Evolutionary conservation across 2,329 filamentous ascomycete genomes (phyloP), one percentile per base, ranked within the genome.

Genomic region (Aaosphaeria pasadenensis): DNA sequence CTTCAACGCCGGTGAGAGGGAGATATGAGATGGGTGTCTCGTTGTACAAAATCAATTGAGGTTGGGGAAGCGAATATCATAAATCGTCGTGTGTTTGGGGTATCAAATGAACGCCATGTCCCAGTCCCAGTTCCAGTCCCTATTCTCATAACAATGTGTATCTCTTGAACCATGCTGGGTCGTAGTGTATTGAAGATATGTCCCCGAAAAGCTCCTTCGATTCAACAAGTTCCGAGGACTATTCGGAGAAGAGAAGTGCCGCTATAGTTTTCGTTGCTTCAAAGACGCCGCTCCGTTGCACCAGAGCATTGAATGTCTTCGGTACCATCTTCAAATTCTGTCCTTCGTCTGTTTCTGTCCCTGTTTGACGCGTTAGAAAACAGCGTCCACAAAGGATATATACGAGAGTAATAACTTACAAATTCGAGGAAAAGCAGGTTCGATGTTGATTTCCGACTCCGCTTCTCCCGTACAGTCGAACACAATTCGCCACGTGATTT

Each of bases 401-500:
- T 30, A 11, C 28, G 7, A 36, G 7, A n/a, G n/a, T n/a, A 36
- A 4, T n/a, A 17, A 58, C 84, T 78, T 69, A 88, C 85, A 89
- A 62, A 80, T 81, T 6, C 72, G 75, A 0, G 86, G 85, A 38
- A 84, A 71, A 4, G 79, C 78, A 2, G 83, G 71, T 52, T 81
- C 63, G 7, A 85, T 72, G 4, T 70, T 71, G 11, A 88, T 67
- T 40, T 73, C 73, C 55, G 80, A 87, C 58, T 80, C 78, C 4
- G 83, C 85, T 60, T 89, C 86, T 5, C 86, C 86, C 0, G 85
- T 85, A 86, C 85, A 89, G 64, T 89, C 86, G 58, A 89, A 87
- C 2, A 70, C 68, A 39, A 87, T 83, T 42, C 68, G 73, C 86
- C 86, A 89, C 48, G 77, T 73, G 1, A 89, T 69, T 29, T 81